These are phyloP conservation scores for Nemania diffusa DNA, from an alignment of 2,329 filamentous ascomycete genomes.

Conservation along the genomic window DNA sequence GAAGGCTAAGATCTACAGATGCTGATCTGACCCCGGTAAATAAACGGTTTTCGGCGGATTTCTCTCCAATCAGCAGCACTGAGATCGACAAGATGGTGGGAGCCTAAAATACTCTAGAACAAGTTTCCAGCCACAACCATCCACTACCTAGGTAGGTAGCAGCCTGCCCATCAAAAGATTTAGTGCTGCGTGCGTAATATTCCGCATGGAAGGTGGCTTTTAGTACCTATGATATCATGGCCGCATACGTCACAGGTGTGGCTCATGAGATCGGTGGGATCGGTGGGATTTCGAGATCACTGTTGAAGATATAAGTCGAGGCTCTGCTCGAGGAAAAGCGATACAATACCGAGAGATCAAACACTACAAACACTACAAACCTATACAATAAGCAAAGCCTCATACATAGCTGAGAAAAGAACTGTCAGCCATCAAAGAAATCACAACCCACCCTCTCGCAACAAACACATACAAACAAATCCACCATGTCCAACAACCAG, in stretches of 20 bases:
- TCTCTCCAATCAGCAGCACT: conserved; percentile 21
- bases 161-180: conserved; percentile 37
- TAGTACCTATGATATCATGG: conserved; percentile 40
- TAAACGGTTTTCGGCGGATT: conserved; percentile 23
- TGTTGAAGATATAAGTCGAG: conserved; percentile 35
- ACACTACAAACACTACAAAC: conserved; percentile 1
- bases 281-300: conserved; percentile 14
- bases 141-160: too few species aligned
- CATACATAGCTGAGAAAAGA: conserved; percentile 5
- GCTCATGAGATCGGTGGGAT: conserved; percentile 25
- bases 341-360: not conserved
- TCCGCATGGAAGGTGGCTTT: conserved; percentile 13
- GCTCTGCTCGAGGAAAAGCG: not conserved
- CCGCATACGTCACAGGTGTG: conserved; percentile 35
- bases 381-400: not conserved
- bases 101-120: conserved; percentile 33
- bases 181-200: conserved; percentile 7
- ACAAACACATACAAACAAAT: conserved; percentile 24
- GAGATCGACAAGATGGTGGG: not conserved
- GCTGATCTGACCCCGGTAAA: conserved; percentile 14
- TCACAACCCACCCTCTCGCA: not conserved
- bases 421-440: not conserved
- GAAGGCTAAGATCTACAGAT: conserved; percentile 13
- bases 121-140: conserved; percentile 47
- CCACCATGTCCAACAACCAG: conserved; percentile 49